Evolutionary conservation across 1,284 basidiomycete genomes (phyloP).

Genomic region (Phellopilus nigrolimitatus): DNA sequence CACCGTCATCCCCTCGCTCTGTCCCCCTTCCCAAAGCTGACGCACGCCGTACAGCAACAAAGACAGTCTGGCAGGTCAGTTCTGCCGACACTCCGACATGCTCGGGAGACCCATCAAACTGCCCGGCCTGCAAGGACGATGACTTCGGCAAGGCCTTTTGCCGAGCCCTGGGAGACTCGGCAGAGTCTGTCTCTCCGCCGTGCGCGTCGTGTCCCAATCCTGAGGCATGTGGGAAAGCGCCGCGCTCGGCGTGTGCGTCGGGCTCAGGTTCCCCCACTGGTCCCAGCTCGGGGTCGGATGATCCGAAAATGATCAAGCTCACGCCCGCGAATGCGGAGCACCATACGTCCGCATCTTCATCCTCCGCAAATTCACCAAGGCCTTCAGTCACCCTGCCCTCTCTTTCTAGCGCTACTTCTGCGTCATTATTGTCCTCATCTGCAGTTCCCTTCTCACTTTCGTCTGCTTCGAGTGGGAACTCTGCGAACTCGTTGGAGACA

Average conservation of each 20-base stretch:
- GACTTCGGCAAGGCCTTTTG: constrained; percentile 86
- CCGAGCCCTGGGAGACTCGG: constrained; percentile 61
- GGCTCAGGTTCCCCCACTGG: constrained; percentile 16
- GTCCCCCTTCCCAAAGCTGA: constrained; percentile 24
- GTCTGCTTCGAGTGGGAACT: constrained; percentile 23
- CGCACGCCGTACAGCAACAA: constrained; percentile 19
- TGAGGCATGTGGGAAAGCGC: constrained; percentile 24
- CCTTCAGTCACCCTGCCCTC: constrained; percentile 23
- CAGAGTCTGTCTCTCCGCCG: constrained; percentile 34
- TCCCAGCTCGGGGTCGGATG: not conserved
- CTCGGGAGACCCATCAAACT: constrained; percentile 63
- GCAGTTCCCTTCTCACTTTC: too few relatives aligned
- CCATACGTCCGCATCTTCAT: constrained; percentile 18
- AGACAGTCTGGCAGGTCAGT: constrained; percentile 10
- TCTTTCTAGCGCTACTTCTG: not conserved
- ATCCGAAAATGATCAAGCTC: not conserved
- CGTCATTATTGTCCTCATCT: constrained; percentile 20
- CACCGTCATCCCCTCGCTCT: constrained; percentile 26
- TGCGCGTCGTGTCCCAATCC: constrained; percentile 53
- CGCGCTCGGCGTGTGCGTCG: constrained; percentile 23
- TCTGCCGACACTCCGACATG: constrained; percentile 34
- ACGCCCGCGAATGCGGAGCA: constrained; percentile 2
- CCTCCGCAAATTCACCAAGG: constrained; percentile 29
- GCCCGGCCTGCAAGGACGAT: constrained; percentile 75
- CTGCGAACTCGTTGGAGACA: constrained; percentile 35